Evolutionary conservation across 1,284 basidiomycete genomes (phyloP), one percentile per base, ranked within the genome.

Genomic region (Volvariella volvacea): DNA sequence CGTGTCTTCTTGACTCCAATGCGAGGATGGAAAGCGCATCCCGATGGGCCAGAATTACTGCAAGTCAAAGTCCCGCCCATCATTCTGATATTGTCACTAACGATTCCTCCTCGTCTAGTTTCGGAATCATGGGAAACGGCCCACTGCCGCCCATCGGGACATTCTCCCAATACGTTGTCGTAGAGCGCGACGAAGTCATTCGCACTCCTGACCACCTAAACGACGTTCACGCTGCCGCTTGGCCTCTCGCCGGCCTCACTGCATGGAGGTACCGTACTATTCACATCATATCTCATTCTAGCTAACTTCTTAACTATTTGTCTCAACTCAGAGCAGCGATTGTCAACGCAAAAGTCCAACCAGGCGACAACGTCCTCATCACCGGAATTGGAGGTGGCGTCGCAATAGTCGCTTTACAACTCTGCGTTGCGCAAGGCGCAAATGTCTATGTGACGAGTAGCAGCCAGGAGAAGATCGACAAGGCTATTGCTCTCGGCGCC

Each of bases 391-490:
- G 83, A n/a, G 83, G 90, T 9, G 90, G 91, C 4, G 91, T 93
- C 21, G 90, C 90, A 0, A 67, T 93, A 17, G 56, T 80, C 30
- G 83, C 88, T 0, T 62, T 92, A 42, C 90, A 92, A 58, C 64
- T 92, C 17, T 87, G 83, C 54, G 56, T 91, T 1, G 88, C 86
- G 0, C 76, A 74, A 52, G 87, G 88, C 6, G 88, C 86, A 0
- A 77, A 78, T 38, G 88, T 92, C 8, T 92, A 81, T 60, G 88
- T 92, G n/a, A 89, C 89, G 0, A 89, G 85, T 47, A 77, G 87
- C 1, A 78, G 62, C 33, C 64, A 74, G 16, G 76, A 78, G 1
- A 93, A 93, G 65, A 78, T 93, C 43, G 58, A 69, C 28, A 76
- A 74, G 39, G 90, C 89, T 0, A 57, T 79, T 17, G 62, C 64